Base-by-base conservation (phyloP, 768 basidiomycete genomes). In the Astraeus odoratus region DNA sequence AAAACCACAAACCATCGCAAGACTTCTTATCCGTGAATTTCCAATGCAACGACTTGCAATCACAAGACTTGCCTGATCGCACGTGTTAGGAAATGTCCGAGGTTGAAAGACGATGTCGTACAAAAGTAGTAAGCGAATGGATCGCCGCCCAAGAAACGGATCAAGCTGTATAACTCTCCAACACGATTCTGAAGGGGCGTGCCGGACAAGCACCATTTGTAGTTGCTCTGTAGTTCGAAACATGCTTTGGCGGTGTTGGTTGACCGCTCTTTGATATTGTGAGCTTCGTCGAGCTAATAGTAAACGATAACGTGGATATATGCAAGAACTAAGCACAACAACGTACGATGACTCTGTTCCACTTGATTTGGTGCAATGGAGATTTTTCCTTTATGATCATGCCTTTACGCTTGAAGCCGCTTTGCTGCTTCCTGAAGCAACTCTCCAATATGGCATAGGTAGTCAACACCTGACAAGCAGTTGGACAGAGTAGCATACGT, bases 191-290 rank as follows among this genome's bases (percentile, higher is more conserved):
- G 95, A 8, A 99, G 70, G 0, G 95, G 95, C 5, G 95, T 97
- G 5, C 94, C 94, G 25, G 93, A 96, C 23, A 99, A 71, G 66
- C 96, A 99, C 96, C 96, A 99, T 48, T 80, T 81, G 53, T 78
- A 90, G 39, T 77, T 77, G 44, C 84, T 78, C 52, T 83, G 65
- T 9, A 99, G 71, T 44, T 92, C 86, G 60, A 99, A 99, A 0
- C 91, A 78, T n/a, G 93, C 94, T 64, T 95, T 97, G 1, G 95
- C 94, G 0, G 95, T 97, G 59, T 95, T 97, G 1, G 90, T 93
- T 3, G 80, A 68, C 3, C 95, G 80, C 59, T 98, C 95, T 58
- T 98, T 98, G 71, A 98, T 97, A 60, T 94, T 97, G 65, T 97
- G 95, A 5, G 94, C 95, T 69, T 96, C 93, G 53, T 97, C 93